Evolutionary conservation across 2,329 filamentous ascomycete genomes (phyloP).

Genomic region (Fusarium sp.): DNA sequence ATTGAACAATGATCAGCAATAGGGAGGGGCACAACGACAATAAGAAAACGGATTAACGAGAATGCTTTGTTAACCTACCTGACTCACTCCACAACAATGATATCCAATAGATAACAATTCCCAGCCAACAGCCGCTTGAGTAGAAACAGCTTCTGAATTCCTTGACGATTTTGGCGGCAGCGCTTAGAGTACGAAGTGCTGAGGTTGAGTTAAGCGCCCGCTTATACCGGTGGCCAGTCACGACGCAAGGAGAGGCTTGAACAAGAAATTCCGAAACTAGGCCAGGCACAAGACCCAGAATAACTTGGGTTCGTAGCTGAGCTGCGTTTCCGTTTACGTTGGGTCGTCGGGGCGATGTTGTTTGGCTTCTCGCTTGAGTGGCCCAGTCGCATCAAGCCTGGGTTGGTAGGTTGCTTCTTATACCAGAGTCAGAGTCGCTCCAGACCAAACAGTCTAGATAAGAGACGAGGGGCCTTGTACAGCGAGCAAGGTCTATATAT

Average conservation of each 20-base stretch:
- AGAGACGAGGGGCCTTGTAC: conserved; percentile 28
- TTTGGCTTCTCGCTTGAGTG: conserved; percentile 37
- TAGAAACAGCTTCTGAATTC: conserved; percentile 23
- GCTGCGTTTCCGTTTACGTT: conserved; percentile 9
- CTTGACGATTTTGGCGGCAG: conserved; percentile 38
- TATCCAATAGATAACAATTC: conserved; percentile 36
- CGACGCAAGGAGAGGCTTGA: conserved; percentile 22
- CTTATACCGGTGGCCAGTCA: conserved; percentile 40
- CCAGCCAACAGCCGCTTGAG: conserved; percentile 23
- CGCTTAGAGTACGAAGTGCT: conserved; percentile 39
- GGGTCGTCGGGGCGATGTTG: conserved; percentile 25
- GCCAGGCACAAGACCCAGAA: conserved; percentile 8
- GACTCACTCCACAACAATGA: conserved; percentile 38
- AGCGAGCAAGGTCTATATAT: conserved; percentile 20
- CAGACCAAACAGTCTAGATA: conserved; percentile 4
- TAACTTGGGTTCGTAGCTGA: background rate
- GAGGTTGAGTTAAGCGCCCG: conserved; percentile 41
- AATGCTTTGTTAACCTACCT: conserved; percentile 34
- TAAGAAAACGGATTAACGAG: conserved; percentile 40
- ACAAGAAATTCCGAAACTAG: conserved; percentile 33
- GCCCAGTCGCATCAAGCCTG: conserved; percentile 42
- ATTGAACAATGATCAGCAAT: conserved; percentile 33
- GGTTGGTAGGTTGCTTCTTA: conserved; percentile 28
- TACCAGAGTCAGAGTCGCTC: conserved; percentile 27
- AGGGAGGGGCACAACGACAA: conserved; percentile 39